phyloP scores from a whole-genome alignment of 768 basidiomycete genomes.

The Amanita subjunquillea region DNA sequence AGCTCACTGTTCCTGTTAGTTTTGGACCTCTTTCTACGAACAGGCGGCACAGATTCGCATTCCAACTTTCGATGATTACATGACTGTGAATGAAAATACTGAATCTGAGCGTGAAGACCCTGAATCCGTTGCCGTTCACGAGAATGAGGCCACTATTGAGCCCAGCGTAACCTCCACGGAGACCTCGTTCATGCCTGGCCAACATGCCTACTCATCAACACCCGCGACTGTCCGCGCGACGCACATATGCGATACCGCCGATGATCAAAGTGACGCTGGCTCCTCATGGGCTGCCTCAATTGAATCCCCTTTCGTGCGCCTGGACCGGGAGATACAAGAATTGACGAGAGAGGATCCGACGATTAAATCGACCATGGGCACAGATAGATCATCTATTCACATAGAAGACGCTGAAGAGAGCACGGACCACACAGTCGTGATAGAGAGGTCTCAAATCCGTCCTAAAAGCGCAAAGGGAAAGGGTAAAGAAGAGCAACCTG shows the following conservation, averaged over 20 bases:
- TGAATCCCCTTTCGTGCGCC: conserved; percentile 62
- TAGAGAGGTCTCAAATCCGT: conserved; percentile 11
- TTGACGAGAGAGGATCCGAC: conserved; percentile 35
- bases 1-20: conserved; percentile 34
- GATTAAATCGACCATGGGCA: conserved; percentile 8
- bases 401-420: conserved; percentile 5
- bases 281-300: conserved; percentile 67
- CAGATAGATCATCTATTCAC: conserved; percentile 8
- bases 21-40: conserved; percentile 96
- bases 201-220: conserved; percentile 70
- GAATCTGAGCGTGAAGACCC: conserved; percentile 25
- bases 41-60: conserved; percentile 84
- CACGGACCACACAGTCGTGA: conserved; percentile 5
- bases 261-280: conserved; percentile 30
- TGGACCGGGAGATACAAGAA: conserved; percentile 52
- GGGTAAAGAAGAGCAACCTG: conserved; percentile 30
- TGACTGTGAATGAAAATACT: conserved; percentile 40
- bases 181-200: conserved; percentile 64
- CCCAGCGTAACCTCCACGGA: conserved; percentile 47
- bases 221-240: conserved; percentile 44
- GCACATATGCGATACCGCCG: conserved; percentile 26
- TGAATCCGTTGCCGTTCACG: conserved; percentile 12
- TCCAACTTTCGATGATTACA: conserved; percentile 61
- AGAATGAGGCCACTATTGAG: conserved; percentile 15
- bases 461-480: conserved; percentile 34